Conservation (phyloP, 1,284 basidiomycete species). For the Macrocybe sp. region DNA sequence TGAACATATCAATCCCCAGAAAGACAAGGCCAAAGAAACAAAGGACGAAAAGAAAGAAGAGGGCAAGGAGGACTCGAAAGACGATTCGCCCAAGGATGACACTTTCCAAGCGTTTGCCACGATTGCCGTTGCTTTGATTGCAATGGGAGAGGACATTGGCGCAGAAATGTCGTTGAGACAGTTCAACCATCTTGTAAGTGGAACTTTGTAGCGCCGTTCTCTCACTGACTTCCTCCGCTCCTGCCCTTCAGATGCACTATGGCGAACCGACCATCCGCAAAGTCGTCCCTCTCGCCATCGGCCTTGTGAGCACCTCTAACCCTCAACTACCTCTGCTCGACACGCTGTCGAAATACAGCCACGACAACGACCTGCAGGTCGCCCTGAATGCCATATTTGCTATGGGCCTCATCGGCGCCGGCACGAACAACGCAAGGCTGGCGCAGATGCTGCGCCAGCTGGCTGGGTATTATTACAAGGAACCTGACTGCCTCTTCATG, state of each 20-base stretch:
- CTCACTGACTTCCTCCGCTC: background rate
- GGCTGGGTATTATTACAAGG: conserved; percentile 96
- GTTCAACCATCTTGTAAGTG: conserved; percentile 86
- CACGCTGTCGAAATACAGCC: conserved; percentile 98
- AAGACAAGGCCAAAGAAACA: conserved; percentile 48
- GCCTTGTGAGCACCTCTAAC: conserved; percentile 93
- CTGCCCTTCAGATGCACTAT: conserved; percentile 83
- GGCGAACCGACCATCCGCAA: conserved; percentile 93
- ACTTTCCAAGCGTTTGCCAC: conserved; percentile 94
- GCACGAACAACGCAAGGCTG: conserved; percentile 96
- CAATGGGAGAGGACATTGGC: conserved; percentile 99
- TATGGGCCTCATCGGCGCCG: conserved; percentile 98
- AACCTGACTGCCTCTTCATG: conserved; percentile 96
- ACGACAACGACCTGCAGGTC: conserved; percentile 96
- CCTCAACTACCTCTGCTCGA: conserved; percentile 95
- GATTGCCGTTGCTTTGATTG: conserved; percentile 89
- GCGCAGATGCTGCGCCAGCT: conserved; percentile 97
- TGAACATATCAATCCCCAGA: conserved; percentile 73
- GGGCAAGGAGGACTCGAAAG: conserved; percentile 50
- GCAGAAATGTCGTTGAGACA: conserved; percentile 94
- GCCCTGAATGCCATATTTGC: conserved; percentile 97
- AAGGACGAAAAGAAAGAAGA: conserved; percentile 41
- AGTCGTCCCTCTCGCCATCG: conserved; percentile 94
- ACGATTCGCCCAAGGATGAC: conserved; percentile 63
- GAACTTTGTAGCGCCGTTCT: conserved; percentile 10